A percentile compares a stretch with the other conserved stretches of the same genome.
Evolutionary conservation across 805 yeast species (phyloP).

Genomic region (Osmozyma mogii): DNA sequence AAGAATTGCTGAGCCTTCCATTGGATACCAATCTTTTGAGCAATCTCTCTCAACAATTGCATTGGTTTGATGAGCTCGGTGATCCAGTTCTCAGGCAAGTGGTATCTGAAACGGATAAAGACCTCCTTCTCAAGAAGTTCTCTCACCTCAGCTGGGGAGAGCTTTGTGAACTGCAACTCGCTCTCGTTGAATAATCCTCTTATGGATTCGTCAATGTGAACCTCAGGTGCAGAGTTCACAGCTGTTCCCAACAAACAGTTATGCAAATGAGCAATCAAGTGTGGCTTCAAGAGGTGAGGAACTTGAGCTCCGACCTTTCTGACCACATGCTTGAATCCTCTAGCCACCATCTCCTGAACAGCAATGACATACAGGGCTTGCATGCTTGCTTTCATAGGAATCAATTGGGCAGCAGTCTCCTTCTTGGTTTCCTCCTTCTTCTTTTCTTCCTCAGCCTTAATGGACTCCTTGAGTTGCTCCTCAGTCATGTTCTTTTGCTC

Average conservation of each 20-base stretch:
- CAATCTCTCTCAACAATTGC: slow-evolving; percentile 60
- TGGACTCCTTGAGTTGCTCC: slow-evolving; percentile 6
- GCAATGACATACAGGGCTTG: slow-evolving; percentile 41
- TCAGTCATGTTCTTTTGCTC: slow-evolving; percentile 13
- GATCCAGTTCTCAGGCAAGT: slow-evolving; percentile 45
- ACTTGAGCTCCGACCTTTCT: slow-evolving; percentile 38
- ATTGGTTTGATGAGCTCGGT: slow-evolving; percentile 23
- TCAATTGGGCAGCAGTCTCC: slow-evolving; percentile 28
- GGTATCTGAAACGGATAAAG: slow-evolving; percentile 53
- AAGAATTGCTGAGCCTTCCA: slow-evolving; percentile 50
- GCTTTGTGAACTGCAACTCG: slow-evolving; percentile 33
- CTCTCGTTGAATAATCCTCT: slow-evolving; percentile 33
- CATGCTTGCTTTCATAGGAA: slow-evolving; percentile 36
- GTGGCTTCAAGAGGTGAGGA: slow-evolving; percentile 50
- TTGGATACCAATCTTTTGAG: slow-evolving; percentile 80
- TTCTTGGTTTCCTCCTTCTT: slow-evolving; percentile 14
- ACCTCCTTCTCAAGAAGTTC: slow-evolving; percentile 46
- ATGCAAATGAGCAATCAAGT: slow-evolving; percentile 61
- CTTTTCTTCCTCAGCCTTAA: slow-evolving; percentile 15
- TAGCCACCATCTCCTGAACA: slow-evolving; percentile 65
- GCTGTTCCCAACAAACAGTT: slow-evolving; percentile 56
- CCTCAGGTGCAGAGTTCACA: slow-evolving; percentile 32
- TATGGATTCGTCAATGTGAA: slow-evolving; percentile 35
- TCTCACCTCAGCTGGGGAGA: slow-evolving; percentile 41
- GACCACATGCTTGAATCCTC: slow-evolving; percentile 71